These are phyloP conservation scores for Penicillium janthinellum DNA, from an alignment of 2,329 filamentous ascomycete genomes.

Conservation along the genomic window DNA sequence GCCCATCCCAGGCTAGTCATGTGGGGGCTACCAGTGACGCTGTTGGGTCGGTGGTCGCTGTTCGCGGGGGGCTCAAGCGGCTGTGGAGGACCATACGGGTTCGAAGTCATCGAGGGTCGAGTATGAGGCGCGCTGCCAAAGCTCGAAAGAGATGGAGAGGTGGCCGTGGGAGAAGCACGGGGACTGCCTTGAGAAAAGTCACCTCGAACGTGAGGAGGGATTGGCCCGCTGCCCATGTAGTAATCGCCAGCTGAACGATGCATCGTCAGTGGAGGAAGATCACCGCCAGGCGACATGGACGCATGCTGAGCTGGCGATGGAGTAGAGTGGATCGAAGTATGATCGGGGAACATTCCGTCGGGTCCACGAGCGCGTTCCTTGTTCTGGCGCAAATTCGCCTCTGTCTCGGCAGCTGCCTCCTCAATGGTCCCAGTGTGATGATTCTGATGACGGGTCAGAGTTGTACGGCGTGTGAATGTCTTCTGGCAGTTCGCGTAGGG, in stretches of 20 bases:
- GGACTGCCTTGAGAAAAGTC: conserved; percentile 73
- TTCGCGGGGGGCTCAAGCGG: conserved; percentile 80
- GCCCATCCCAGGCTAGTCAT: conserved; percentile 82
- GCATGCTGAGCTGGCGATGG: conserved; percentile 80
- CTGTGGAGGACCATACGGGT: conserved; percentile 84
- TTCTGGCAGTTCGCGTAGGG: conserved; percentile 97
- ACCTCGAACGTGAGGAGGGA: conserved; percentile 78
- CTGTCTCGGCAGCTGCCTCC: conserved; percentile 86
- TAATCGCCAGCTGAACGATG: conserved; percentile 70
- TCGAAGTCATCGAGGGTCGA: conserved; percentile 73
- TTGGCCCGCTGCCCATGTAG: conserved; percentile 75
- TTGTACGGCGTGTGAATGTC: conserved; percentile 94
- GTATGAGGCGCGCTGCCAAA: conserved; percentile 54
- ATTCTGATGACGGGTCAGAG: conserved; percentile 91
- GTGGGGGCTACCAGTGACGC: conserved; percentile 82
- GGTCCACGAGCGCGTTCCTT: conserved; percentile 40
- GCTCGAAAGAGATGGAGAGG: conserved; percentile 65
- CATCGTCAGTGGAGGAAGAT: conserved; percentile 71
- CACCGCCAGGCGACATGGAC: conserved; percentile 77
- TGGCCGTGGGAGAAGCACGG: conserved; percentile 62
- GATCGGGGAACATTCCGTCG: conserved; percentile 48
- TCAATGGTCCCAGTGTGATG: conserved; percentile 94
- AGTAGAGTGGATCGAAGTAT: conserved; percentile 59
- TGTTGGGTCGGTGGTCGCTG: conserved; percentile 73
- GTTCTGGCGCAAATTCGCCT: conserved; percentile 72